phyloP scores from a whole-genome alignment of 2,329 filamentous ascomycete species.

The Penicillium griseofulvum region DNA sequence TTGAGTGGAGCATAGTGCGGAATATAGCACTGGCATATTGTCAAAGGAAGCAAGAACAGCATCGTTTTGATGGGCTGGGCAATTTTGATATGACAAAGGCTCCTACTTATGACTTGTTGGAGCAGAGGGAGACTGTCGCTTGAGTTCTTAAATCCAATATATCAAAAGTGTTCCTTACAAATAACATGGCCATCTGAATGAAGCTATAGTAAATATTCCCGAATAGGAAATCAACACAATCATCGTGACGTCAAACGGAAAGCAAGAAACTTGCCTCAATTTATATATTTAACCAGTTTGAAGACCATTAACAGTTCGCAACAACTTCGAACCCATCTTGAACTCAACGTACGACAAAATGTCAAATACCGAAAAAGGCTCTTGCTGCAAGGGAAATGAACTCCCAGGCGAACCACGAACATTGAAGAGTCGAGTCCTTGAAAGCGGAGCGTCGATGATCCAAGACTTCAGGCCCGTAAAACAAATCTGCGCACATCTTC shows the following conservation, averaged over 20 bases:
- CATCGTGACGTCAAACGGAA: conserved; percentile 7
- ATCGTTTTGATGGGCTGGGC: conserved; percentile 42
- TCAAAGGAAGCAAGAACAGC: conserved; percentile 38
- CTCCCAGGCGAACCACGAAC: conserved; percentile 34
- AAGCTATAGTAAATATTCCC: not conserved
- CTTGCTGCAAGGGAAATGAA: conserved; percentile 5
- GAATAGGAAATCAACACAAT: not conserved
- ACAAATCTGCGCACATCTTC: conserved; percentile 76
- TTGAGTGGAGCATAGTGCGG: conserved; percentile 37
- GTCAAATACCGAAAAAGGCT: conserved; percentile 8
- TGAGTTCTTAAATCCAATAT: not conserved
- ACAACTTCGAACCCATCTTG: not conserved
- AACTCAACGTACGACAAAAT: conserved; percentile 8
- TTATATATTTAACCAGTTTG: not conserved
- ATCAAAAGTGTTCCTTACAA: too few species aligned
- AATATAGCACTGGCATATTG: conserved; percentile 42
- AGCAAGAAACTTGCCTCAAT: not conserved
- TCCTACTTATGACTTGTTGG: conserved; percentile 41
- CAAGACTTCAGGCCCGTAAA: conserved; percentile 66
- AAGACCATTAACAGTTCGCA: not conserved
- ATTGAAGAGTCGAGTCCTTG: conserved; percentile 38
- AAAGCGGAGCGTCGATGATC: conserved; percentile 36
- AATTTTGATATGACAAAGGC: conserved; percentile 31
- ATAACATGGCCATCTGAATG: too few species aligned
- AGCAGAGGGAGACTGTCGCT: conserved; percentile 23